phyloP scores from a whole-genome alignment of 768 basidiomycete genomes.

The Hirschioporus abietinus region DNA sequence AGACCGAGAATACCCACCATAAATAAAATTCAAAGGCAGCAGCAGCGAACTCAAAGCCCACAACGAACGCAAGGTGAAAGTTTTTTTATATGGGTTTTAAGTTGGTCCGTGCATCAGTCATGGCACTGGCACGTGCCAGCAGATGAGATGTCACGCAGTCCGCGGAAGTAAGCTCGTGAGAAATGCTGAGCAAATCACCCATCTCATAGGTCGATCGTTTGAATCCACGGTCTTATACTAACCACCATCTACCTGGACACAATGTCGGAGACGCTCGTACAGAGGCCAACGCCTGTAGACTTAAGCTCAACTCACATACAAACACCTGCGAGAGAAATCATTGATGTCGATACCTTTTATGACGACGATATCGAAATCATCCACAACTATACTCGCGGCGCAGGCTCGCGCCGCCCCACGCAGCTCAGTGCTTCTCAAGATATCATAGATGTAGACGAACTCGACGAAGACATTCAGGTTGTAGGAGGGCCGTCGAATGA shows the following conservation, averaged over 20 bases:
- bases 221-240: background rate
- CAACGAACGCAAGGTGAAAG: background rate
- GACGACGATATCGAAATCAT: background rate
- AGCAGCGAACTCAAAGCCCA: background rate
- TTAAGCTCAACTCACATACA: background rate
- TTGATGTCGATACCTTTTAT: background rate
- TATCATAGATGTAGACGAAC: background rate
- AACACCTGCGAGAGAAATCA: background rate
- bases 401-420: background rate
- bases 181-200: too few relatives aligned
- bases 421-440: background rate
- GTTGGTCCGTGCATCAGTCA: background rate
- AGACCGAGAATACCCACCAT: constrained; percentile 9
- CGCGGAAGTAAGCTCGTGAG: too few relatives aligned
- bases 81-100: background rate
- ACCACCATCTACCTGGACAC: constrained; percentile 1
- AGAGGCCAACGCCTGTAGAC: constrained; percentile 1
- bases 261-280: constrained; percentile 1
- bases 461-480: constrained; percentile 1
- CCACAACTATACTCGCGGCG: background rate
- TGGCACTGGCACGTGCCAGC: background rate
- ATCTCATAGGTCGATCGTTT: background rate
- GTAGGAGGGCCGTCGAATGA: background rate
- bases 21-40: background rate
- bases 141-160: too few relatives aligned